Evolutionary conservation across 257 asterid genomes (phyloP).

Genomic region (Solanum piurae): DNA sequence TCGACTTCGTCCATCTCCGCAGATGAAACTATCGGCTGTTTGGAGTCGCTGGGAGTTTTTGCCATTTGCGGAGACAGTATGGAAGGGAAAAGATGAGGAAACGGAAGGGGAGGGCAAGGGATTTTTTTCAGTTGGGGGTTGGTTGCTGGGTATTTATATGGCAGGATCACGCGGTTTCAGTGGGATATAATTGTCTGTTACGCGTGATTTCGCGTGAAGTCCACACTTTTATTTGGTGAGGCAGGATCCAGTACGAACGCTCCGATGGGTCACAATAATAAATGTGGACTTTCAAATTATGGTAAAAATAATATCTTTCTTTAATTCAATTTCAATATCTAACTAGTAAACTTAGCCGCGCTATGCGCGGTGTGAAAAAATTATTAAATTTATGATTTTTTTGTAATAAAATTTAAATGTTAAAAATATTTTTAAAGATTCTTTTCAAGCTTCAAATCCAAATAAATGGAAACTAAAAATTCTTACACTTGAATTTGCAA

Average conservation of each 20-base stretch:
- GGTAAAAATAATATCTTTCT: not conserved
- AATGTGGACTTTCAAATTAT: not conserved
- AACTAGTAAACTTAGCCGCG: too few species aligned
- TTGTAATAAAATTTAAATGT: too few species aligned
- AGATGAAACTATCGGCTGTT: not conserved
- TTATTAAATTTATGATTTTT: too few species aligned
- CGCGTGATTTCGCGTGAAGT: slow-evolving; percentile 2
- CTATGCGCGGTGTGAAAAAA: too few species aligned
- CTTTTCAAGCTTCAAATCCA: too few species aligned
- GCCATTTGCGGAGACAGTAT: not conserved
- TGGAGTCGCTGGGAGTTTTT: not conserved
- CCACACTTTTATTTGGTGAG: not conserved
- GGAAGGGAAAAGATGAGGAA: not conserved
- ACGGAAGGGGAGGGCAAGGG: not conserved
- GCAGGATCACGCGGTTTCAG: slow-evolving; percentile 30
- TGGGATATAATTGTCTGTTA: not conserved
- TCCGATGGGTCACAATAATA: not conserved
- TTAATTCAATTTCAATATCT: not conserved
- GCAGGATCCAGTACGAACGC: not conserved
- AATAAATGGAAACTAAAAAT: too few species aligned
- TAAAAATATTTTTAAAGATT: too few species aligned
- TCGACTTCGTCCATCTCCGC: slow-evolving; percentile 15
- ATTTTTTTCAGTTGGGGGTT: slow-evolving; percentile 6
- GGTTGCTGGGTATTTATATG: slow-evolving; percentile 17
- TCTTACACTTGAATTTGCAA: too few species aligned